Evolutionary conservation across 345 rosid species (phyloP), one percentile per base, ranked within the genome.

Genomic region (Hibiscus tridactylites): DNA sequence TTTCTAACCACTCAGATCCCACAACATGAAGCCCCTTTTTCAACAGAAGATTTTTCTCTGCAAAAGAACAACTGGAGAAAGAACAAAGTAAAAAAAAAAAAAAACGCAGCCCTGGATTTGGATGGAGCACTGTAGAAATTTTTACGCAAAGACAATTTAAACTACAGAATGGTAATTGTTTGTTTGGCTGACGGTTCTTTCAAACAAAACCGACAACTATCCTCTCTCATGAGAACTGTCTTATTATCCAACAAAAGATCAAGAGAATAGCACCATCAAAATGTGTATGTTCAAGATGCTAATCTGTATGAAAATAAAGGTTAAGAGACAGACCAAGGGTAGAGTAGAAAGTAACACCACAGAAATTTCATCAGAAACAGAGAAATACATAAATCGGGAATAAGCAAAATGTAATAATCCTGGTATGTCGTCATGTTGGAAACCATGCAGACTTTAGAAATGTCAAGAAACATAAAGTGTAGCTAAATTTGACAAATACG

Each of bases 1-100:
- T 85, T 50, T 89, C 97, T 80, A 95, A 77, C 99, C 99, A 95
- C 64, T 82, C 87, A 60, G 79, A 83, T 71, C 79, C 76, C 74
- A 95, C 85, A 72, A 92, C 87, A 75, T 77, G 81, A 72, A 88
- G 74, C 69, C 80, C 83, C 73, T 70, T 88, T 77, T 77, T 87
- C 59, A 73, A 42, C 21, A 90, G 67, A 72, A 71, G 74, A 61
- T 60, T 77, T 77, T 84, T 89, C 78, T 84, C 96, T 46, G 58
- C 72, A 69, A 53, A 71, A 8, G 78, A 75, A 71, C 90, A 81
- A 79, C 97, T 95, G 65, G 39, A 77, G 21, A 73, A 24, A 74
- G 52, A 74, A 68, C 44, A 68, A n/a, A 50, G 60, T 61, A 31
- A 70, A 67, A 67, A 65, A 13, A 52, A 50, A 56, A 31, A 70